phyloP scores from a whole-genome alignment of 1,284 basidiomycete genomes.

The Sanghuangporus sanghuang region DNA sequence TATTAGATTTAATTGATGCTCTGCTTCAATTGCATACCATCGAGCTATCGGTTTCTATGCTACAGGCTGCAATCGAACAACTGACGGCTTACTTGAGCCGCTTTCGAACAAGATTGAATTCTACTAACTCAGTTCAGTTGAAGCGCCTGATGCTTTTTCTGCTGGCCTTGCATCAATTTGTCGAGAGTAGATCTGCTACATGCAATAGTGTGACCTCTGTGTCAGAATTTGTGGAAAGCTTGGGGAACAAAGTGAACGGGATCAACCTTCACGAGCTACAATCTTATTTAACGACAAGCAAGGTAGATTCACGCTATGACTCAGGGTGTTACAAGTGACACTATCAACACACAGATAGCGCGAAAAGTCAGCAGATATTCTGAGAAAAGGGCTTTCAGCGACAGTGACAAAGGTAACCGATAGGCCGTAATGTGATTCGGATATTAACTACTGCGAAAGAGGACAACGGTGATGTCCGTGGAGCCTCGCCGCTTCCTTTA shows the following conservation, averaged over 20 bases:
- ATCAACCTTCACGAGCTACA: constrained; percentile 85
- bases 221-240: constrained; percentile 54
- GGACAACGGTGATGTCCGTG: background rate
- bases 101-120: constrained; percentile 74
- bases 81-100: constrained; percentile 75
- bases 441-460: too few species aligned
- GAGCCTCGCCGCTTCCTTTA: constrained; percentile 60
- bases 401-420: constrained; percentile 33
- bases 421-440: too few species aligned
- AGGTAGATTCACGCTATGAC: constrained; percentile 47
- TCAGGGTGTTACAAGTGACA: constrained; percentile 26
- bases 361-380: constrained; percentile 79
- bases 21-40: constrained; percentile 83
- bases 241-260: constrained; percentile 64
- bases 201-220: constrained; percentile 43
- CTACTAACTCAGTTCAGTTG: constrained; percentile 74
- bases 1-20: constrained; percentile 78
- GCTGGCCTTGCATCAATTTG: constrained; percentile 56
- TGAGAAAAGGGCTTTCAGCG: constrained; percentile 62
- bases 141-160: constrained; percentile 75
- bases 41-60: constrained; percentile 52
- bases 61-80: constrained; percentile 69
- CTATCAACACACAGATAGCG: constrained; percentile 43
- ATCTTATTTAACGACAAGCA: constrained; percentile 79
- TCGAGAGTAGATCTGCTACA: constrained; percentile 44